Base-by-base conservation (phyloP, 768 basidiomycete genomes). In the Auricularia auricula-judae region DNA sequence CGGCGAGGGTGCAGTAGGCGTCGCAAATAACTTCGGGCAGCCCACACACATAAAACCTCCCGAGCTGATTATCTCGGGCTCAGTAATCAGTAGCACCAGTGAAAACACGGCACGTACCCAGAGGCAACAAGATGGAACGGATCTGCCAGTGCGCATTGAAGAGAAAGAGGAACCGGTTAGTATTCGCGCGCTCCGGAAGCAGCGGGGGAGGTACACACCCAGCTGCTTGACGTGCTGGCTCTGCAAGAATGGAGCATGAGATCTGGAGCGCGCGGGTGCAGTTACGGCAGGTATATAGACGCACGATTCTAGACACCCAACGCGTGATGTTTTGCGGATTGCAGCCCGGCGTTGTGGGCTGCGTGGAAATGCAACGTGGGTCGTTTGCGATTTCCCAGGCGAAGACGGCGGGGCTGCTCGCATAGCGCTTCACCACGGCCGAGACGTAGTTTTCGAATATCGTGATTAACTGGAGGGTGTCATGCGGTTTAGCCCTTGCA, bases 301-400 rank as follows among this genome's bases (percentile, higher is more conserved):
- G 47, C 47, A 51, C 47, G 5, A 51, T 18, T 5, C 18, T 10
- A 18, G 11, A 5, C 11, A 51, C 84, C 85, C 86, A 88, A 11
- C 61, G 47, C 2, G 87, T 88, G 47, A 88, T 70, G 35, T 80
- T 82, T 47, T 74, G 73, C 16, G 65, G 23, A 18, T 62, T 51
- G 62, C 62, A 66, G 35, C 39, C 62, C 11, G 34, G 23, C 23
- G 65, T 35, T 16, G 65, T 35, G 21, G 63, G 53, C 34, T 54
- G 36, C 18, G 65, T 63, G n/a, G 44, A 42, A 14, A 34, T 56
- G 65, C 65, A 85, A 83, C 84, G 81, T 8, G 86, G 78, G 68
- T 88, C 86, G 70, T 88, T 88, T 21, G 84, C 86, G 67, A 86
- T 67, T 70, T 88, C 86, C 83, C 82, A 85, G 23, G 73, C 73